Conservation (phyloP, 345 rosid genomes). For the Eucalyptus tenuipes region DNA sequence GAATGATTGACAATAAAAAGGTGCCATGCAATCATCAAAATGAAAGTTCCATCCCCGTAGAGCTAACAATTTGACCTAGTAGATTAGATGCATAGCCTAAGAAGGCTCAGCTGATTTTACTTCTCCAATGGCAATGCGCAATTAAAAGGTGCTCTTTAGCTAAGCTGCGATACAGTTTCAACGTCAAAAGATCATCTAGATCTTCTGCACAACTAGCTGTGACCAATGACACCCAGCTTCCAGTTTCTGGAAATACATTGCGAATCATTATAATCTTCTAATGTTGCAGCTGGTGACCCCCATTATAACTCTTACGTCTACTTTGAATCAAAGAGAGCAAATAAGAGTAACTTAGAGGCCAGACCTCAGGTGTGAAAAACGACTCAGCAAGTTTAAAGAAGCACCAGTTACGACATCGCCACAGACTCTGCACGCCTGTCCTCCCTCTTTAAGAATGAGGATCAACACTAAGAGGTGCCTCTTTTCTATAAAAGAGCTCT, state of each 20-base stretch:
- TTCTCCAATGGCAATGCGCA: not conserved
- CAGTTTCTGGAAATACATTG: not conserved
- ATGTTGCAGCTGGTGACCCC: not conserved
- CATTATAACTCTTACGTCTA: not conserved
- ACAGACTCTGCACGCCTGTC: not conserved
- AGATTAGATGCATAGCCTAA: not conserved
- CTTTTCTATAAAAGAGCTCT: not conserved
- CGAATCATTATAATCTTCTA: not conserved
- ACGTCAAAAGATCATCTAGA: not conserved
- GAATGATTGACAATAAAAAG: not conserved
- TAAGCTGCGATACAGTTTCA: not conserved
- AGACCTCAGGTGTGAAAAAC: not conserved
- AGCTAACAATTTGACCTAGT: not conserved
- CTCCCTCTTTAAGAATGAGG: not conserved
- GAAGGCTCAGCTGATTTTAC: not conserved
- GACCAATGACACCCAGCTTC: not conserved
- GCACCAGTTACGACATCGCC: not conserved
- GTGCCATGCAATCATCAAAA: not conserved
- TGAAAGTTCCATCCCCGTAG: not conserved
- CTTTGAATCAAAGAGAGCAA: not conserved
- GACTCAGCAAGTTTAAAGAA: not conserved
- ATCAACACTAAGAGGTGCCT: not conserved
- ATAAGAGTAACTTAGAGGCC: not conserved
- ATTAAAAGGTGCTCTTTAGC: not conserved
- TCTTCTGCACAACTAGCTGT: not conserved